Base-by-base conservation (phyloP, 192 early-diverging fungal species). In the Coemansia sp. region DNA sequence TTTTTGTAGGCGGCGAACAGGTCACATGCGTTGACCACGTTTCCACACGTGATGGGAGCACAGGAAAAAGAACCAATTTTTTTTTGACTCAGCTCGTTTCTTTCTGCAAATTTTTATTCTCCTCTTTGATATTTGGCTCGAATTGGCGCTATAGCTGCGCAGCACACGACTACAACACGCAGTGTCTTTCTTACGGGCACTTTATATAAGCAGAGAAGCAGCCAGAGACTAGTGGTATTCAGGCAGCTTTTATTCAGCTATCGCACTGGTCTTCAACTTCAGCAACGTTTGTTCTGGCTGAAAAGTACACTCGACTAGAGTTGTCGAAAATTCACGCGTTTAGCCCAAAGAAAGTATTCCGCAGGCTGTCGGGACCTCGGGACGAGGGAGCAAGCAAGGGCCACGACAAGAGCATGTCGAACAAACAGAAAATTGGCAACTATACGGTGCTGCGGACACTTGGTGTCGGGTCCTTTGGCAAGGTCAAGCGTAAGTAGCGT, bases 391-490 rank as follows among this genome's bases (percentile, higher is more conserved):
- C 50, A 4, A 52, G 41, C 56, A 76, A 66, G 55, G 41, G 43
- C 21, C 52, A 47, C 23, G 24, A 58, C 43, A 64, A 32, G 58
- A 60, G 32, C 62, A 79, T 79, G 76, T 69, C 77, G 47, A 50
- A 60, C 60, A 81, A 73, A 52, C 75, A 76, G 39, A 79, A 72
- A 62, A 91, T 93, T 69, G 97, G 97, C 2, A 94, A 94, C 73
- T 98, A 98, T 67, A 93, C 91, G 50, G 85, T 97, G 29, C 83
- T 97, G 48, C 90, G 95, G 70, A 97, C 95, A n/a, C 87, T 98
- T 21, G 97, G 97, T 54, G 89, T 92, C 22, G 97, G 97, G 10
- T 94, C 93, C 7, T 98, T 98, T 85, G 97, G 94, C 55, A 98
- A 98, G 86, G 97, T 98, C 43, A 98, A 97, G 81, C 84, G 96